Conservation (phyloP, 2,329 filamentous ascomycete genomes). For the Trichoderma asperellum region DNA sequence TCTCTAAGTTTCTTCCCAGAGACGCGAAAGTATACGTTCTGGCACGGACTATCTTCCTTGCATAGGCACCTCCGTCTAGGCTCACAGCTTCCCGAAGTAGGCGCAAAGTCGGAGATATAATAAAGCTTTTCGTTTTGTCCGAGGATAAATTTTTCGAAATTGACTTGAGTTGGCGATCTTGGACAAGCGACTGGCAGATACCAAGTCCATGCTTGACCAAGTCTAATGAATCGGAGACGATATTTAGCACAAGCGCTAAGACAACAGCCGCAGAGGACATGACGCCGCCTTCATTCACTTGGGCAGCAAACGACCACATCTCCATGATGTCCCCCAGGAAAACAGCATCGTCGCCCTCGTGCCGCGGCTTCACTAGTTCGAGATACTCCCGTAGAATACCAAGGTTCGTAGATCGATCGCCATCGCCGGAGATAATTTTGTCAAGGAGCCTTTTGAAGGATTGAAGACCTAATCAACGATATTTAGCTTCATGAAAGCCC, state of each 20-base stretch:
- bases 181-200: conserved; percentile 80
- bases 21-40: conserved; percentile 79
- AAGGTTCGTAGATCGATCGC: conserved; percentile 48
- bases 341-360: conserved; percentile 53
- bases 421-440: conserved; percentile 57
- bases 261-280: conserved; percentile 81
- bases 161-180: conserved; percentile 79
- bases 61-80: conserved; percentile 83
- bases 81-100: conserved; percentile 82
- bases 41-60: conserved; percentile 75
- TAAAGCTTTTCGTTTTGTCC: conserved; percentile 79
- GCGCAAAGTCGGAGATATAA: conserved; percentile 86
- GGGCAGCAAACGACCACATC: conserved; percentile 82
- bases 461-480: conserved; percentile 57
- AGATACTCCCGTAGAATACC: conserved; percentile 72
- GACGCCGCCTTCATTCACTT: conserved; percentile 78
- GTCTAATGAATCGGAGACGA: conserved; percentile 73
- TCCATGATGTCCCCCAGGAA: conserved; percentile 82
- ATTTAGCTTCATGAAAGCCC: background rate
- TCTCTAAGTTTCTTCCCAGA: conserved; percentile 77
- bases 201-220: conserved; percentile 75
- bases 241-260: conserved; percentile 78
- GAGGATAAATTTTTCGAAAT: conserved; percentile 78
- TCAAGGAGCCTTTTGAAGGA: conserved; percentile 75
- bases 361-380: conserved; percentile 55